Evolutionary conservation across 2,329 filamentous ascomycete species (phyloP), one percentile per base, ranked within the genome.

Genomic region (Aspergillus bombycis): DNA sequence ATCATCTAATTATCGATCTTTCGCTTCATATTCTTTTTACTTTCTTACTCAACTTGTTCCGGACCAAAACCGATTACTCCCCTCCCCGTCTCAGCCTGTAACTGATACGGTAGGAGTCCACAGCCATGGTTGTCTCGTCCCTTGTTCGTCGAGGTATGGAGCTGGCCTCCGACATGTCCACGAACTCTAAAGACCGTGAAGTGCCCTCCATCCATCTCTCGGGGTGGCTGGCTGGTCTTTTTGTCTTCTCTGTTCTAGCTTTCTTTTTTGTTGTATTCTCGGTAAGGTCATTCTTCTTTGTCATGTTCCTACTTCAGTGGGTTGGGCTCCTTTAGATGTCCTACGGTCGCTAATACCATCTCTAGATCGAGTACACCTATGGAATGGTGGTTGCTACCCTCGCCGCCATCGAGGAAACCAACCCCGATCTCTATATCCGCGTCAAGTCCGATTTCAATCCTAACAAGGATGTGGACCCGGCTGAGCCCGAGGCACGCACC

Each of bases 401-500:
- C 41, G 83, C 87, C 65, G 87, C 88, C 79, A 81, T 91, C 71
- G 89, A 91, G 75, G 85, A 85, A 53, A 82, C 85, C 41, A 79
- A 83, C 67, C 82, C 83, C 41, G 83, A 82, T 58, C 83, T 84
- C 67, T 78, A 83, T 71, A 77, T 86, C 55, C 78, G 83, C 58
- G 82, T 86, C 70, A 80, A 84, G 67, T 75, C 79, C 45, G 66
- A 72, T 53, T 59, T 62, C 38, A 76, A 77, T 43, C 70, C 72
- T 2, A 72, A 70, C 32, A 74, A 72, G 57, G 66, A 69, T 10
- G 66, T 74, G 26, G 73, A 75, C 26, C 71, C 78, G 48, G 80
- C 82, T 58, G 82, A 82, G 38, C 74, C 77, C 4, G 75, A 84
- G 53, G 62, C 71, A 53, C 74, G 74, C 67, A 78, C 84, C 67